phyloP scores from a whole-genome alignment of 2,329 filamentous ascomycete species.

The Madurella fahalii region DNA sequence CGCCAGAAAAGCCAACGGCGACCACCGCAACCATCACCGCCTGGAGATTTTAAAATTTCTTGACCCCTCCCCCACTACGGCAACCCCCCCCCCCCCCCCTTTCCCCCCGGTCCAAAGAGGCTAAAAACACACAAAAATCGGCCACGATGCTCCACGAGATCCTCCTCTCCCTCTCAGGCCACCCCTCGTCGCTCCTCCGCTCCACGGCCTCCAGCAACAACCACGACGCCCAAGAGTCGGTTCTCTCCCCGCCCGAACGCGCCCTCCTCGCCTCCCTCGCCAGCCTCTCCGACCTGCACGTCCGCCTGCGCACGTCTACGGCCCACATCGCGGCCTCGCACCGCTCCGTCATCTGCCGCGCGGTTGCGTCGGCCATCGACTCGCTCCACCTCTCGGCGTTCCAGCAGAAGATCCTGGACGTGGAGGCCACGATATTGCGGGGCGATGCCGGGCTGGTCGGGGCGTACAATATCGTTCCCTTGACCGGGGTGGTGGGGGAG shows the following conservation, averaged over 20 bases:
- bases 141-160: constrained; percentile 91
- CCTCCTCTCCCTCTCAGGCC: constrained; percentile 89
- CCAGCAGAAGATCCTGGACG: constrained; percentile 76
- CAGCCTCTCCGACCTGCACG: constrained; percentile 73
- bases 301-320: constrained; percentile 64
- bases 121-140: no score
- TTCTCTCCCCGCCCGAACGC: constrained; percentile 73
- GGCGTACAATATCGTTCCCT: constrained; percentile 86
- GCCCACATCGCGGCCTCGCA: constrained; percentile 66
- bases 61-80: not conserved
- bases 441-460: constrained; percentile 78
- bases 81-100: no score
- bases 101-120: no score
- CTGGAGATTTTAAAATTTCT: not conserved
- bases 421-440: constrained; percentile 73
- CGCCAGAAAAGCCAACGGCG: not conserved
- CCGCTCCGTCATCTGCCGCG: constrained; percentile 77
- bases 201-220: constrained; percentile 40
- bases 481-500: constrained; percentile 77
- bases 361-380: constrained; percentile 74
- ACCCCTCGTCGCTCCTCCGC: constrained; percentile 83
- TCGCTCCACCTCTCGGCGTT: constrained; percentile 74
- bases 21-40: not conserved
- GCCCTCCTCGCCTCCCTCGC: constrained; percentile 75
- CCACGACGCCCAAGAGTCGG: constrained; percentile 31